These are phyloP conservation scores for Colletotrichum trifolii DNA, from an alignment of 2,329 filamentous ascomycete species.

Conservation along the genomic window DNA sequence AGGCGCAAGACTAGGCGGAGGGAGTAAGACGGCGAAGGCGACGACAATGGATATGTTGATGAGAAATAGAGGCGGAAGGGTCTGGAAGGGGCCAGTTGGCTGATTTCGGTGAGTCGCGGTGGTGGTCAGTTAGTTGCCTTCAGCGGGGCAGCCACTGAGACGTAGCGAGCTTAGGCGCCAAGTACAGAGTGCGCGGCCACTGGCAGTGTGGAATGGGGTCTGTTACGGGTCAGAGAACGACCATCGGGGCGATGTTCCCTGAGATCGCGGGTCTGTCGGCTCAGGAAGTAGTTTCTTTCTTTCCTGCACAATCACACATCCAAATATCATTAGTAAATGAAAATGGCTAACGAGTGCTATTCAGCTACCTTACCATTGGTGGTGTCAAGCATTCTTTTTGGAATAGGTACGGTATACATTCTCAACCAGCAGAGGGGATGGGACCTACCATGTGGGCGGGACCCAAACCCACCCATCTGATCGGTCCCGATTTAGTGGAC, in stretches of 20 bases:
- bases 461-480: conserved; percentile 14
- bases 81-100: conserved; percentile 35
- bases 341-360: no score
- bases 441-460: no score
- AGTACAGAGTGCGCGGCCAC: conserved; percentile 29
- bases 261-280: no score
- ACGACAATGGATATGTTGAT: conserved; percentile 16
- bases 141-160: conserved; percentile 27
- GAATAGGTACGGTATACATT: no score
- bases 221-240: conserved; percentile 5
- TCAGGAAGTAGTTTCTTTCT: no score
- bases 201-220: conserved; percentile 21
- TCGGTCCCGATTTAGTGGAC: conserved; percentile 28
- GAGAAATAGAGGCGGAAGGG: conserved; percentile 32
- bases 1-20: conserved; percentile 16
- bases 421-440: no score
- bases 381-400: background rate
- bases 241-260: background rate
- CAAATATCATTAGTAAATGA: no score
- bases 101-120: conserved; percentile 21
- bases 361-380: background rate
- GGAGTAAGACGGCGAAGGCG: background rate
- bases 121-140: conserved; percentile 4
- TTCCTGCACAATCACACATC: no score
- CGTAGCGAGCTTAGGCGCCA: conserved; percentile 17